These are phyloP conservation scores for Royoungia palumana DNA, from an alignment of 768 basidiomycete genomes.

Conservation along the genomic window DNA sequence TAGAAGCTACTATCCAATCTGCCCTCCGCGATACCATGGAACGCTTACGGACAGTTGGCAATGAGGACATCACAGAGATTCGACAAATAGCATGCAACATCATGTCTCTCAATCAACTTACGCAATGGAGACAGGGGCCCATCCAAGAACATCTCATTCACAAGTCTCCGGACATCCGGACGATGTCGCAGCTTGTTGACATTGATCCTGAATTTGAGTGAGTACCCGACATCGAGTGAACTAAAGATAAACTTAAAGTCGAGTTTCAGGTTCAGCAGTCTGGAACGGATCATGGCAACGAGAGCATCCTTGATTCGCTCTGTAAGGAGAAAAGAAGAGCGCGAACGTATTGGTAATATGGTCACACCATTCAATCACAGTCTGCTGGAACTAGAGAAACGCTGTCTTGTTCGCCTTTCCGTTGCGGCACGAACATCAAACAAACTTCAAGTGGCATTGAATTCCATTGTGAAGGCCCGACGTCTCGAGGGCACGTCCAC, in stretches of 20 bases:
- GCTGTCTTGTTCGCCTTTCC: constrained; percentile 69
- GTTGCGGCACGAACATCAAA: constrained; percentile 64
- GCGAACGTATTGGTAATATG: constrained; percentile 72
- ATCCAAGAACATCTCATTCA: constrained; percentile 26
- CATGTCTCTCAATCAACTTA: constrained; percentile 78
- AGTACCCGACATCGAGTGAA: constrained; percentile 28
- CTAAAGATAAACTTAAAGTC: constrained; percentile 8
- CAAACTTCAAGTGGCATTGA: constrained; percentile 79
- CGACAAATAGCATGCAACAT: constrained; percentile 64
- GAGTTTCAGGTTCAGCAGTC: constrained; percentile 60
- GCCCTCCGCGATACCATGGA: constrained; percentile 60
- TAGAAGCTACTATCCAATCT: constrained; percentile 48
- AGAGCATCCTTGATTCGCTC: constrained; percentile 80
- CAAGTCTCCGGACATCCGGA: constrained; percentile 32
- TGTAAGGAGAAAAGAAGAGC: constrained; percentile 62
- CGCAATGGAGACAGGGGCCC: constrained; percentile 50
- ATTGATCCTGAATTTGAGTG: constrained; percentile 66
- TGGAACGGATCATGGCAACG: constrained; percentile 78
- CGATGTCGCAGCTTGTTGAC: constrained; percentile 44
- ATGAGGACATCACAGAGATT: constrained; percentile 79
- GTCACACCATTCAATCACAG: constrained; percentile 47
- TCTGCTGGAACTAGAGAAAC: constrained; percentile 60
- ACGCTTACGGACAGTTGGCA: constrained; percentile 59
- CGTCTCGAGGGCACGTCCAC: constrained; percentile 46
- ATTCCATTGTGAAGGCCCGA: constrained; percentile 77